These are phyloP conservation scores for Ophiosphaerella korrae DNA, from an alignment of 2,329 filamentous ascomycete genomes.

Conservation along the genomic window DNA sequence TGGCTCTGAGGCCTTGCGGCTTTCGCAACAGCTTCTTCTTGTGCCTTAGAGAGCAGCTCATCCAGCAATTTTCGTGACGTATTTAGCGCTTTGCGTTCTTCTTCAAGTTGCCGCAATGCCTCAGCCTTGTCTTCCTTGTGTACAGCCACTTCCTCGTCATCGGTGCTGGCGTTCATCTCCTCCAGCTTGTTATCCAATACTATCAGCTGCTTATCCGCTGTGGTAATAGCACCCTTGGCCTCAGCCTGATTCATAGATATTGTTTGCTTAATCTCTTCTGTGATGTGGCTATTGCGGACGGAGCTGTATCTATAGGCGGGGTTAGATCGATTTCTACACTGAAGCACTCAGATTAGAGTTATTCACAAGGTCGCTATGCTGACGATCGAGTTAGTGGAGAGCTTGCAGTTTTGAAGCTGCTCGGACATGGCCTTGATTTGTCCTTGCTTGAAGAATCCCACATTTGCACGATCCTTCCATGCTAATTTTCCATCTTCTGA, in stretches of 20 bases:
- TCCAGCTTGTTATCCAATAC: constrained; percentile 32
- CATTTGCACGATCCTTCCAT: constrained; percentile 39
- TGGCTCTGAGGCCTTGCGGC: constrained; percentile 7
- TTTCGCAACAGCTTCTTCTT: constrained; percentile 21
- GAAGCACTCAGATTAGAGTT: constrained; percentile 4
- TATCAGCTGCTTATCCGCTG: constrained; percentile 7
- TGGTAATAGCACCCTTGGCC: constrained; percentile 22
- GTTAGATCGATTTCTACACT: constrained; percentile 17
- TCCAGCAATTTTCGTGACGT: constrained; percentile 10
- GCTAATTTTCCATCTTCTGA: constrained; percentile 39
- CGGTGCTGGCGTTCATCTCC: constrained; percentile 25
- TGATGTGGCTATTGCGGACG: constrained; percentile 37
- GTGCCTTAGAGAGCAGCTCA: constrained; percentile 14
- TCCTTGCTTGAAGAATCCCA: constrained; percentile 44
- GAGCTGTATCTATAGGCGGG: constrained; percentile 34
- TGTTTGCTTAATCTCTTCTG: constrained; percentile 39
- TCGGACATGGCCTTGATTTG: constrained; percentile 42
- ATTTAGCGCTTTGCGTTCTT: constrained; percentile 15
- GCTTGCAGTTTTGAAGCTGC: constrained; percentile 42
- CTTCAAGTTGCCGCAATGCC: constrained; percentile 16
- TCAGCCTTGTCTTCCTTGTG: constrained; percentile 11
- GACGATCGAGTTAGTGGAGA: constrained; percentile 36
- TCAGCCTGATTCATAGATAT: constrained; percentile 35
- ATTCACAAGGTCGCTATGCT: constrained; percentile 41
- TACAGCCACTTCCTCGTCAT: constrained; percentile 11